Base-by-base conservation (phyloP, 257 asterid species). In the Nemophila menziesii region DNA sequence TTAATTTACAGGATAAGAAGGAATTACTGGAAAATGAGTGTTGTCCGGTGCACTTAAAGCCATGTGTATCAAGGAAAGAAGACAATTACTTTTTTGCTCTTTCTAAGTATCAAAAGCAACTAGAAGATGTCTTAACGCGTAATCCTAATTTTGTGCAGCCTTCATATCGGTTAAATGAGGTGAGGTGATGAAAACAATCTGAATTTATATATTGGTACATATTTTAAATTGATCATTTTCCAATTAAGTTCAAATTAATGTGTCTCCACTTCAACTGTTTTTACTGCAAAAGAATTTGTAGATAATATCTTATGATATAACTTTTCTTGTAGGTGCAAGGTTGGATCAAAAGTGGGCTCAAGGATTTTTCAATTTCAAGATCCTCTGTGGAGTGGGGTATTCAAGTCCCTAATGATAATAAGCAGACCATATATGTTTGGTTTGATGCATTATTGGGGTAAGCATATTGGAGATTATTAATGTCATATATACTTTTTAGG, bases 391-490 rank as follows among this genome's bases (percentile, higher is more conserved):
- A 60, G 55, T 89, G 98, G 98, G 98, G 98, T 23, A 80, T 89
- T 58, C 72, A 70, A 24, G 92, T 84, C 60, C 98, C 95, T 36
- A 68, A 75, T 60, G 98, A 89, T 54, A 10, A 69, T 34, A 68
- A 80, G 44, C 98, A 84, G 60, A 89, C 95, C 56, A 84, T 89
- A 56, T 89, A 89, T 63, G 98, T 89, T 21, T 89, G 98, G 98
- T 89, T 89, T 76, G 98, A 89, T 70, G 98, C 98, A 58, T 67
- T 89, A 49, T 49, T 84, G 79, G 98, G 98, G 98, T 89, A 80
- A 84, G 70, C 41, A 29, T 5, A 7, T 29, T 29, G 2, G 36
- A 2, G 12, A 29, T 29, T 29, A 29, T 13, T 29, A 13, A 2
- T 29, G 36, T 7, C 12, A 29, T 29, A 29, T 29, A 2, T 29